These are phyloP conservation scores for Populus hybrid DNA, from an alignment of 441 rosid genomes.

Conservation along the genomic window DNA sequence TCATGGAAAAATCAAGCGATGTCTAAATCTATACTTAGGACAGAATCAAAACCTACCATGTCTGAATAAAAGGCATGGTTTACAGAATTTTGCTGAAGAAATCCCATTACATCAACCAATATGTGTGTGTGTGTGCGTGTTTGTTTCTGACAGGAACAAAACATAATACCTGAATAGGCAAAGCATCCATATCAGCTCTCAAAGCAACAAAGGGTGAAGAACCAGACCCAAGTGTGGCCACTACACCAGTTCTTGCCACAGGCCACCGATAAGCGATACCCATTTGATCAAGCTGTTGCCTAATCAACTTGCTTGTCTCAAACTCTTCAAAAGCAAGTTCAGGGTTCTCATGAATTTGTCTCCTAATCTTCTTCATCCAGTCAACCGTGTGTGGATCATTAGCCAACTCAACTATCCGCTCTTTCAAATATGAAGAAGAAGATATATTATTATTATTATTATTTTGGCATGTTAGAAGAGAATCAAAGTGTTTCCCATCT, in stretches of 20 bases:
- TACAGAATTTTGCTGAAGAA: too few relatives aligned
- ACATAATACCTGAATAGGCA: constrained; percentile 53
- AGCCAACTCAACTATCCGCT: constrained; percentile 29
- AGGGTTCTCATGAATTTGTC: constrained; percentile 55
- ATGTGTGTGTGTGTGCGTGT: too few relatives aligned
- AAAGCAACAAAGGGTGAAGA: constrained; percentile 55
- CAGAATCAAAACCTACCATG: too few relatives aligned
- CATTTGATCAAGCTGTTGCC: constrained; percentile 47
- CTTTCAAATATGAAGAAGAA: constrained; percentile 16
- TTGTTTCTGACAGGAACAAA: neutral
- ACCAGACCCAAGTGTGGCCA: constrained; percentile 53
- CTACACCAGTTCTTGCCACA: constrained; percentile 48
- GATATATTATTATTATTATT: constrained; percentile 3
- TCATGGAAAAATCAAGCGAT: neutral
- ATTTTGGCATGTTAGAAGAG: neutral
- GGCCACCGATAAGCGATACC: constrained; percentile 55
- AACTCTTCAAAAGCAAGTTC: constrained; percentile 57
- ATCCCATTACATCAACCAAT: too few relatives aligned
- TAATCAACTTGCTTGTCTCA: constrained; percentile 45
- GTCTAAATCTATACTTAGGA: too few relatives aligned
- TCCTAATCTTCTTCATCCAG: constrained; percentile 46
- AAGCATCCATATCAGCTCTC: constrained; percentile 73
- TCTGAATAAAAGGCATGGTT: too few relatives aligned
- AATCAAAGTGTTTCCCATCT: neutral
- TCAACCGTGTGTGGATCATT: constrained; percentile 24